Base-by-base conservation (phyloP, 331 rosid genomes). In the Arachis monticola region DNA sequence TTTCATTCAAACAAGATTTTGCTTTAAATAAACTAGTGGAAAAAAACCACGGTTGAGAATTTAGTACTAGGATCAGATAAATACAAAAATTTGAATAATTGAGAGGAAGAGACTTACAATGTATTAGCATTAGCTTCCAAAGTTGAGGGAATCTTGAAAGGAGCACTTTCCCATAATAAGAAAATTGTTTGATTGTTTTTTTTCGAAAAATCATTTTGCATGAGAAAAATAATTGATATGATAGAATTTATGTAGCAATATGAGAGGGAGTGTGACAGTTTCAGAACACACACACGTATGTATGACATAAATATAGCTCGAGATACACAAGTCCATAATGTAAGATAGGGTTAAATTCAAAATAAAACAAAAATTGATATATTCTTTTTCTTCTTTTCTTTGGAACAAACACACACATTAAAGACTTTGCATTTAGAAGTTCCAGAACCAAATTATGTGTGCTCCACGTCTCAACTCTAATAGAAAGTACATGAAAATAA, bases 41-140 rank as follows among this genome's bases (percentile, higher is more conserved):
- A 22, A 22, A 17, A 22, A 22, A 22, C 27, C 27, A 22, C 27
- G 27, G 27, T 22, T 22, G 1, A 22, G 27, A 22, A 22, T 22
- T 22, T 22, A 22, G 27, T 0, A 22, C 27, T 22, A 22, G 27
- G 27, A 22, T 22, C 27, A 22, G 1, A 22, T 22, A 22, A 22
- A 22, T 22, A 22, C 27, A 22, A 0, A 22, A 22, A 22, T 22
- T 22, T 22, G 27, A 22, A 22, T 22, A 22, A 22, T 22, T 41
- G 58, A 67, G 68, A 85, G 44, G 63, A 48, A 77, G 71, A 40
- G 45, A 75, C 80, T 65, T 87, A 91, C 98, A 93, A 86, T 58
- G 96, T 91, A 79, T 93, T 93, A 67, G 94, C 98, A 82, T 86
- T 11, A 22, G 27, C 27, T 22, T 22, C 27, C 27, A 22, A 22